Evolutionary conservation across 345 rosid species (phyloP), one percentile per base, ranked within the genome.

Genomic region (Acer campestre): DNA sequence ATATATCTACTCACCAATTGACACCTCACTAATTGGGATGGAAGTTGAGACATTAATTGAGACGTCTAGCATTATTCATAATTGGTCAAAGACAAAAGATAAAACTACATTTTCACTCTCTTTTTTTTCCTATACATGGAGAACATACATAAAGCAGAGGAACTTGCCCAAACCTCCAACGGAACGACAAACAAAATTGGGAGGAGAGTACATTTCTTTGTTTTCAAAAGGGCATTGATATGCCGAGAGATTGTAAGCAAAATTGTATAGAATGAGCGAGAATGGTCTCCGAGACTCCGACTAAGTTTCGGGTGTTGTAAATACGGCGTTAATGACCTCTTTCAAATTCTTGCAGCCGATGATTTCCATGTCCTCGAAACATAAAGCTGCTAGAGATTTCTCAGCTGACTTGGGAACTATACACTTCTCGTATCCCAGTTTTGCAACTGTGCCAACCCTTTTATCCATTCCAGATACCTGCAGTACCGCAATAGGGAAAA

Each of bases 381-480:
- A 83, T 13, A 83, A 61, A 70, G 78, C 69, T 61, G 81, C 80
- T 2, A 92, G 78, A 58, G 82, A 82, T 67, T 83, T 87, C 83
- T 79, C 89, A 35, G 86, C 89, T 20, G 94, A 84, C 77, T 83
- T 79, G 1, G 98, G 98, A 62, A 95, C 90, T 18, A 95, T 81
- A 59, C 98, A 93, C 83, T 80, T 88, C 68, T 80, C 84, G 65
- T 91, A 95, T 22, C 98, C 98, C 38, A 95, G 86, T 83, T 92
- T 88, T 49, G 94, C 97, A 22, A 90, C 82, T 0, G 96, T 93
- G 69, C 80, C 74, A 7, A 90, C 88, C 80, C 98, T 89, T 79
- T 93, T 88, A 78, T 95, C 98, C 86, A 95, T 93, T 79, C 93
- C 82, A 1, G 94, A 86, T 18, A 93, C 98, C 98, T 93, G 55